Evolutionary conservation across 805 yeast genomes (phyloP), one percentile per base, ranked within the genome.

Genomic region (Kuraishia molischiana): DNA sequence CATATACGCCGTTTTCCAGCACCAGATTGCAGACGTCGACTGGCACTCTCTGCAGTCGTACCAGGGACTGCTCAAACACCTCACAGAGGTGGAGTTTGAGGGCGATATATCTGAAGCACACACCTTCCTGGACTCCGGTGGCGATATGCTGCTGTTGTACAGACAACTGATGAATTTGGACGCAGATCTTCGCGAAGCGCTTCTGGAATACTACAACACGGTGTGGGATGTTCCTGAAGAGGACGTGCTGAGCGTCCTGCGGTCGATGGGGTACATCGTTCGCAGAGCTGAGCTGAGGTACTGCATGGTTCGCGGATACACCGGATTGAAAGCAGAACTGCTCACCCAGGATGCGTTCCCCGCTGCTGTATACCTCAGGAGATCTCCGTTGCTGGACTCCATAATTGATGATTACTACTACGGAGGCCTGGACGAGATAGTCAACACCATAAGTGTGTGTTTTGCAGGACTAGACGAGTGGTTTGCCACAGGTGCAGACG

Each of bases 41-140:
- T 79, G 86, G 86, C 87, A 79, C 51, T 77, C 84, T 0, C 51
- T 77, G 4, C 61, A 72, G 3, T 52, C 74, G 24, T 53, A 63
- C 11, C 69, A 74, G 42, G 86, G 87, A 0, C 47, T 80, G n/a
- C 52, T 80, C 28, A 52, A 62, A 29, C 66, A 67, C 46, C 44
- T 79, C 40, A 61, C 77, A 0, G 61, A 59, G 19, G 52, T 67
- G 24, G 86, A 80, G 41, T 80, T 78, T 48, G 63, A 56, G 39
- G 79, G 77, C 0, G 66, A 69, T 41, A 46, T 50, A 13, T 53
- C 59, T 2, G 45, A 50, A 2, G 84, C 85, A 0, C 86, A 80
- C 45, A 44, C 56, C 3, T 72, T 61, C 34, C 48, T 78, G 13
- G 86, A 80, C 46, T 63, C 77, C 0, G 79, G 80, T 19, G 86